Base-by-base conservation (phyloP, 192 early-diverging fungal genomes). In the Backusella mclennaniae region DNA sequence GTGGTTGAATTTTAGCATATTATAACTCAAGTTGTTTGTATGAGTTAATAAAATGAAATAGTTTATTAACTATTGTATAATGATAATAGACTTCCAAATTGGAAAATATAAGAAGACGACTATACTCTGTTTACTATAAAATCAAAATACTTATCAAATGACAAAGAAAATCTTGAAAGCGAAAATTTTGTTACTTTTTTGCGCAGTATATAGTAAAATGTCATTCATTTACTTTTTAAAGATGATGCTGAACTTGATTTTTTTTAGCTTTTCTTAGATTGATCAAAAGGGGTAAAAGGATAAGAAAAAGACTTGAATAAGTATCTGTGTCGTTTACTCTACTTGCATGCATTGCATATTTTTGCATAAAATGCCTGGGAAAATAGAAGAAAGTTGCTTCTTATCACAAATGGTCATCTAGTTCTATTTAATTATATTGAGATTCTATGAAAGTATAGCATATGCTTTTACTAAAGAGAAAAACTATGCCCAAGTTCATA, bases 391-490 rank as follows among this genome's bases (percentile, higher is more conserved):
- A 63, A 63, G 11, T 63, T 12, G 56, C 21, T 63, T 63, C 46
- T 49, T 49, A 49, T 63, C 56, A 63, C 26, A 63, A 29, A 63
- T 7, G 56, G 56, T 63, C 56, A 63, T 15, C 26, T 19, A 44
- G 2, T 63, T 23, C 12, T 63, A 23, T 63, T 63, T 63, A 63
- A 63, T 63, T 63, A 23, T 29, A 29, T 63, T 14, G 21, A 23
- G 12, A 29, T 11, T 49, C 11, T 63, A 29, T 63, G 23, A 63
- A 29, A 29, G 0, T 12, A 14, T 26, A 63, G 4, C 56, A 63
- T 63, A 15, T 63, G 12, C n/a, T 63, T 63, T 63, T 63, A 63
- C 56, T 63, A 63, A 63, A 63, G 56, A 63, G 56, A 63, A 63
- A 63, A 63, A 29, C 11, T 4, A 17, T 44, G 12, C 15, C 42